Conservation (phyloP, 495 filamentous ascomycete species). For the Neurospora sp. region DNA sequence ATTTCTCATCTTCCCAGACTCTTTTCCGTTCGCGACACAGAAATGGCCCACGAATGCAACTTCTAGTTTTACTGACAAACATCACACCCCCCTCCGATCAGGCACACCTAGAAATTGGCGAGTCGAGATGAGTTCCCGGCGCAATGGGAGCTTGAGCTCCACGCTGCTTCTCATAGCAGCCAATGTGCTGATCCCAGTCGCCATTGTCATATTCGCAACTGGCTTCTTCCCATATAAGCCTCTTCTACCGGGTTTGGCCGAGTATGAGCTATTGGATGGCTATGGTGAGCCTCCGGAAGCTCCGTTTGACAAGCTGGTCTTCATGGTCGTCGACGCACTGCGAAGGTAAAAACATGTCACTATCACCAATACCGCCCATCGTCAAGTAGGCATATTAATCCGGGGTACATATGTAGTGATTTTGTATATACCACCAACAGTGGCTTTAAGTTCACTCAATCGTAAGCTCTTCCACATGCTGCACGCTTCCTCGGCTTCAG, state of each 20-base stretch:
- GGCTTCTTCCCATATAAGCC: conserved; percentile 99
- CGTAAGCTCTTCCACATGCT: conserved; percentile 39
- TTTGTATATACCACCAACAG: conserved; percentile 81
- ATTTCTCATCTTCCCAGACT: background rate
- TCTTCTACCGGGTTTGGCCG: conserved; percentile 72
- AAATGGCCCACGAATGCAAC: background rate
- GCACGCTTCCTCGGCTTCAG: background rate
- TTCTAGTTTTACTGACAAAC: background rate
- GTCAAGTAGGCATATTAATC: background rate
- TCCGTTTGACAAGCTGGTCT: conserved; percentile 79
- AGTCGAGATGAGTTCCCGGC: conserved; percentile 18
- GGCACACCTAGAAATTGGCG: background rate
- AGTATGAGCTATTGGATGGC: conserved; percentile 38
- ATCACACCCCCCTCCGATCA: background rate
- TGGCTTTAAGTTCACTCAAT: conserved; percentile 84
- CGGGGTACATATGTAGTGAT: conserved; percentile 48
- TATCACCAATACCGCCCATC: background rate
- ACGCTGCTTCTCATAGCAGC: conserved; percentile 44
- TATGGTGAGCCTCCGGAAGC: conserved; percentile 44
- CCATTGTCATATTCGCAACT: conserved; percentile 72
- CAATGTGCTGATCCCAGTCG: conserved; percentile 69
- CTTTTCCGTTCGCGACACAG: background rate
- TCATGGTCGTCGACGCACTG: conserved; percentile 97
- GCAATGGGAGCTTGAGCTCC: conserved; percentile 24
- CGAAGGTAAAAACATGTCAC: conserved; percentile 51